Base-by-base conservation (phyloP, 176 grass and related monocot species). In the Themeda triandra region DNA sequence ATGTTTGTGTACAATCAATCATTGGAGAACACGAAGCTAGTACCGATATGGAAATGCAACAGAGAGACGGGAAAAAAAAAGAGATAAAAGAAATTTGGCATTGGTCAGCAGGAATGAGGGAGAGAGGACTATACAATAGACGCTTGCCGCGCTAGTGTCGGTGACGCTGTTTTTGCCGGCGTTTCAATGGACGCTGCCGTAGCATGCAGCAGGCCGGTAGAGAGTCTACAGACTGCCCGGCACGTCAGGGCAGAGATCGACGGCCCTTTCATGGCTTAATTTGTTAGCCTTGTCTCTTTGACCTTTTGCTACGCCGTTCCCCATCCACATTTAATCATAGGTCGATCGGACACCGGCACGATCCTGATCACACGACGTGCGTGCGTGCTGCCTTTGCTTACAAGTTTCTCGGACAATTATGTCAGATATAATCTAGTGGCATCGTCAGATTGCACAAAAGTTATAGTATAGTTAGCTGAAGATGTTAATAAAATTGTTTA, bases 181-280 rank as follows among this genome's bases (percentile, higher is more conserved):
- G 60, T 33, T 70, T 58, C 4, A 82, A 83, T 78, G 73, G 84
- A 39, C 2, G 21, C 45, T 3, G 68, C 56, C 10, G 59, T 23
- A 10, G 7, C 2, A 54, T 14, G 17, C 17, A 1, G 17, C 33
- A 35, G 33, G 4, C 0, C 33, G 4, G 33, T 35, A 5, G 33
- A 5, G 33, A 3, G 33, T 35, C 33, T 5, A 30, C 30, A n/a
- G 59, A 86, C 73, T 86, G 84, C 73, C 79, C 66, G 5, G 73
- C 88, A 90, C 83, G 79, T 86, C 40, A 86, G 83, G 88, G 73
- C 45, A 84, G 75, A 1, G 53, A 75, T 41, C 39, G 54, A 59
- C 7, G 31, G 36, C 63, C 29, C 77, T 85, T 81, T 71, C 83
- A 65, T 56, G 41, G 58, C 86, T 69, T 69, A 29, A 10, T 49